phyloP scores from a whole-genome alignment of 108 stramenopile genomes.

The Nitzschia sp. region DNA sequence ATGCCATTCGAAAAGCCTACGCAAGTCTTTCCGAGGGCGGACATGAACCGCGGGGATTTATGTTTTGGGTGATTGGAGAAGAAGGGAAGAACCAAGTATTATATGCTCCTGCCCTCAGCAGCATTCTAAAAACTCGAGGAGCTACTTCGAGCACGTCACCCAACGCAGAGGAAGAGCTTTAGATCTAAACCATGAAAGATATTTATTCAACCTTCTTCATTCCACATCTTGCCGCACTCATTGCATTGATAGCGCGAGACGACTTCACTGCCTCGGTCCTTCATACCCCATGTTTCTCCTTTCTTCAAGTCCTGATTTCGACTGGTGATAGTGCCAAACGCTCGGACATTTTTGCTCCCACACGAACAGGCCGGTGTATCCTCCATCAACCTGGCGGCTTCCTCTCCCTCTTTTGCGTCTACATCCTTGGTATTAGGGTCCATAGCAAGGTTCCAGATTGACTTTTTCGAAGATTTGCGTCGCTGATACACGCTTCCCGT shows the following conservation, averaged over 20 bases:
- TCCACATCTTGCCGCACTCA: conserved; percentile 66
- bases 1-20: conserved; percentile 38
- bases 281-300: conserved; percentile 77
- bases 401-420: conserved; percentile 2
- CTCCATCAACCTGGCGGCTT: conserved; percentile 3
- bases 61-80: conserved; percentile 78
- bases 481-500: conserved; percentile 25
- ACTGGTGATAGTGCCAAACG: conserved; percentile 56
- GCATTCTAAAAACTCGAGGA: conserved; percentile 17
- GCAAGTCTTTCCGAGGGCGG: conserved; percentile 13
- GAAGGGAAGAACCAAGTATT: conserved; percentile 52
- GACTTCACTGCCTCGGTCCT: conserved; percentile 55
- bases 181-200: background rate
- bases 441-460: conserved; percentile 70
- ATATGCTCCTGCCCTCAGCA: conserved; percentile 18
- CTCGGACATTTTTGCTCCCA: conserved; percentile 53
- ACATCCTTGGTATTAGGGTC: conserved; percentile 19
- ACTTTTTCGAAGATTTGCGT: conserved; percentile 44
- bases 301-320: conserved; percentile 67
- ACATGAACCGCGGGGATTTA: conserved; percentile 49
- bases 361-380: conserved; percentile 31
- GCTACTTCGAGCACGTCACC: background rate
- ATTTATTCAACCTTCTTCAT: conserved; percentile 48
- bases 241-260: conserved; percentile 62
- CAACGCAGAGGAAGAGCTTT: background rate